Evolutionary conservation across 2,329 filamentous ascomycete genomes (phyloP).

Genomic region (Camillea tinctor): DNA sequence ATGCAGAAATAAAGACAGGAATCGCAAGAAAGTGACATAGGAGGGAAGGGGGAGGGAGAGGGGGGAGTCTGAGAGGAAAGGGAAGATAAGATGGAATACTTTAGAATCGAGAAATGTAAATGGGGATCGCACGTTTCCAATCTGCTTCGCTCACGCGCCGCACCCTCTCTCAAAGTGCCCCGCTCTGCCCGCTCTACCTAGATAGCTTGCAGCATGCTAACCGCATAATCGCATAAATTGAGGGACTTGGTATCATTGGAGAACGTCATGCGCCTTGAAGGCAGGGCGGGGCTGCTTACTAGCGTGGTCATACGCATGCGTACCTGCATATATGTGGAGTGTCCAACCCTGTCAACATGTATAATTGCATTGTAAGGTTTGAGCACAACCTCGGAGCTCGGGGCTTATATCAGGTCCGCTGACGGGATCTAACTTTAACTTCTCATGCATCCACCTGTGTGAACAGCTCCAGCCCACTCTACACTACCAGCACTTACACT

Average conservation of each 20-base stretch:
- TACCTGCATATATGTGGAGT: too few relatives aligned
- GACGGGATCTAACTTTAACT: not conserved
- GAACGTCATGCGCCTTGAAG: too few relatives aligned
- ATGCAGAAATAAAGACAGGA: not conserved
- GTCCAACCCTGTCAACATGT: too few relatives aligned
- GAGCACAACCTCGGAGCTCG: not conserved
- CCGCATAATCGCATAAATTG: too few relatives aligned
- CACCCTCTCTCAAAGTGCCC: not conserved
- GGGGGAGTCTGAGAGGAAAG: not conserved
- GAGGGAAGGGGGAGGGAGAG: too few relatives aligned
- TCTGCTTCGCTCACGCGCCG: not conserved
- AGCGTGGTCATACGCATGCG: too few relatives aligned
- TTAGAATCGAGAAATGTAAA: not conserved
- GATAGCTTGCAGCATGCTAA: too few relatives aligned
- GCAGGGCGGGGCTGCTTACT: too few relatives aligned
- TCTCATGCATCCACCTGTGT: not conserved
- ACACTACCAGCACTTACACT: too few relatives aligned
- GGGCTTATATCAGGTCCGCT: not conserved
- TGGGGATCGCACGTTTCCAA: not conserved
- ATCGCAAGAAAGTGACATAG: not conserved
- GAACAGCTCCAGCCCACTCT: too few relatives aligned
- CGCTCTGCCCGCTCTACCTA: not conserved
- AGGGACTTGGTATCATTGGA: too few relatives aligned
- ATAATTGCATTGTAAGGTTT: not conserved
- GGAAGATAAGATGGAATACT: not conserved